Evolutionary conservation across 1,139 yeast genomes (phyloP), one percentile per base, ranked within the genome.

Genomic region (Magnusiomyces tetraspermus): DNA sequence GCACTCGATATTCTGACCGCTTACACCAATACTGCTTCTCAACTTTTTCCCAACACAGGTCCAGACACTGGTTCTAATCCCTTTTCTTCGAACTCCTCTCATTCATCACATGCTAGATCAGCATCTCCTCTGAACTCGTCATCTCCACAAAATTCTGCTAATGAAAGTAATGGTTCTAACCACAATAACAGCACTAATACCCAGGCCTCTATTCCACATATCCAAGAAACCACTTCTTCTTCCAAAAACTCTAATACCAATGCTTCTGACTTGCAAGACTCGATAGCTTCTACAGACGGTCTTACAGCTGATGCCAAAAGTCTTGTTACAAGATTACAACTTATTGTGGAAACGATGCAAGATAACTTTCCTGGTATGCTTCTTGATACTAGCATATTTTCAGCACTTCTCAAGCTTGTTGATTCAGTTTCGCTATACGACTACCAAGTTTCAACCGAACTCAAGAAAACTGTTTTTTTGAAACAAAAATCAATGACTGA

Each of bases 361-460:
- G 75, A 73, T 42, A 67, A 72, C 36, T 77, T 77, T 55, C 75
- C 79, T 1, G 83, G 85, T 5, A 76, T 80, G 73, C 60, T 81
- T 10, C 63, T 81, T 23, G 81, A 79, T 54, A 73, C 71, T 19
- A 67, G 70, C n/a, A 71, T 78, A 24, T 71, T 72, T 52, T 72
- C 73, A 24, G 67, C 72, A 1, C 59, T 78, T 1, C 69, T 72
- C 61, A 71, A 71, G 43, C 60, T 80, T 38, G 63, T 78, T 13
- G 73, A 71, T 42, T 66, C 75, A 0, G 69, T 81, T 24, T 71
- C 75, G 36, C 64, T 70, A 4, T 77, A 76, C 57, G 73, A 76
- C 58, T 78, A 76, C 55, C 74, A 68, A 58, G 69, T 70, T 46
- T 73, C 76, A 51, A 72, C 71, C 28, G 67, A 67, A 38, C 66